Percentiles rank a stretch among this genome's conserved stretches.
phyloP scores from a whole-genome alignment of 441 rosid species.

The Euphorbia neoarborescens region DNA sequence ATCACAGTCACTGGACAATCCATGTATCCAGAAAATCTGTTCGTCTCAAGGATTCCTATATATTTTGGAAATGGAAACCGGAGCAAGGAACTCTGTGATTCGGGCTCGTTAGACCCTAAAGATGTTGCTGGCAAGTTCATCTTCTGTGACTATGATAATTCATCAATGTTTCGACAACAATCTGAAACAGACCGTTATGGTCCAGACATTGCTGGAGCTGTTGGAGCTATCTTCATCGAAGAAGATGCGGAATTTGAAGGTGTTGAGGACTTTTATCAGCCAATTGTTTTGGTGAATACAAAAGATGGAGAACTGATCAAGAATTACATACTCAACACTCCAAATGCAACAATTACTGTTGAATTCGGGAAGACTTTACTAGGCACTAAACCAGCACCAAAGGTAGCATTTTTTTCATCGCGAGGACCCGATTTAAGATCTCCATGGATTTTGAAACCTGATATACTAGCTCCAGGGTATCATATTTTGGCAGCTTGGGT shows the following conservation, averaged over 20 bases:
- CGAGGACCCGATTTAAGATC: constrained; percentile 33
- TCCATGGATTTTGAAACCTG: constrained; percentile 45
- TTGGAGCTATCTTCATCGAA: constrained; percentile 31
- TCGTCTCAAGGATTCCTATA: constrained; percentile 26
- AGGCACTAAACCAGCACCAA: constrained; percentile 33
- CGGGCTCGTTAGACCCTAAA: constrained; percentile 25
- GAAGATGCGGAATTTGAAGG: constrained; percentile 13
- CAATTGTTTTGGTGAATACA: constrained; percentile 22
- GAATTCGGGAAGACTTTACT: constrained; percentile 27
- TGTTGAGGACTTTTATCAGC: constrained; percentile 23
- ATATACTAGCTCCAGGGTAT: constrained; percentile 35
- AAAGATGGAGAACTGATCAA: constrained; percentile 28
- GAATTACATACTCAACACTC: constrained; percentile 23
- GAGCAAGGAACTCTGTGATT: constrained; percentile 35
- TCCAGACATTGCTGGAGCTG: constrained; percentile 23
- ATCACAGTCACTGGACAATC: constrained; percentile 31
- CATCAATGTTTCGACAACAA: background rate
- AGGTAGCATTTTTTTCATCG: constrained; percentile 30
- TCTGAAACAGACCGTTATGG: constrained; percentile 16
- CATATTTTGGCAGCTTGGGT: constrained; percentile 38
- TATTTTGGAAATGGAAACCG: constrained; percentile 40
- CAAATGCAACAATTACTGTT: constrained; percentile 29
- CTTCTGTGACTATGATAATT: constrained; percentile 34
- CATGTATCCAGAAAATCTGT: constrained; percentile 33
- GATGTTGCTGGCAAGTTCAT: constrained; percentile 38